phyloP scores from a whole-genome alignment of 345 rosid species.

The Salix brachista region DNA sequence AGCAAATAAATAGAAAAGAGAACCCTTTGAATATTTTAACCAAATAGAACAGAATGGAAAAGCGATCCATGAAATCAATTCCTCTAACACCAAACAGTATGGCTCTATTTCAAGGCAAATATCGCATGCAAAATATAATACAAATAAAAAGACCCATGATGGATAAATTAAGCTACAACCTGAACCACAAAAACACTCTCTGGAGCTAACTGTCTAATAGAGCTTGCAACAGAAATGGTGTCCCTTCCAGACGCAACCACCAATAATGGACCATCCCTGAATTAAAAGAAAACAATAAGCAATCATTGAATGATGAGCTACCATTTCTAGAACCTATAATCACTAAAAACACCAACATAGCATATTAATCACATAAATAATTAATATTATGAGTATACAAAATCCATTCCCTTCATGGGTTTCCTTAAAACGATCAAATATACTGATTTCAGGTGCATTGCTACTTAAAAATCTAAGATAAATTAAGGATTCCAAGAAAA shows the following conservation, averaged over 20 bases:
- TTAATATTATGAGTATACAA: too few species aligned
- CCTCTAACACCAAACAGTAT: neutral
- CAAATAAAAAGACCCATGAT: too few species aligned
- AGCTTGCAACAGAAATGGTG: conserved; percentile 26
- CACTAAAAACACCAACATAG: neutral
- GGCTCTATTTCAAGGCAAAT: too few species aligned
- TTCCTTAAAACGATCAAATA: too few species aligned
- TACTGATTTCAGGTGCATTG: too few species aligned
- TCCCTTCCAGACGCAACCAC: conserved; percentile 31
- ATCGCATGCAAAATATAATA: too few species aligned
- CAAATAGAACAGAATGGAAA: neutral
- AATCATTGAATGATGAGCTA: too few species aligned
- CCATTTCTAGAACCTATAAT: neutral
- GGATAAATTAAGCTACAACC: conserved; percentile 7
- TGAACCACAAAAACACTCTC: conserved; percentile 27
- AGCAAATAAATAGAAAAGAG: neutral
- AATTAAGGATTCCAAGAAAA: neutral
- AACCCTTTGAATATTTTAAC: neutral
- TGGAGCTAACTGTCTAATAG: conserved; percentile 24
- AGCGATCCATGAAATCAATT: neutral
- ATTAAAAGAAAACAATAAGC: neutral
- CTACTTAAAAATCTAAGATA: too few species aligned
- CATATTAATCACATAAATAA: neutral
- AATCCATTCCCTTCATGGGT: too few species aligned
- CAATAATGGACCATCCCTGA: conserved; percentile 30